These are phyloP conservation scores for Hanseniaspora thailandica DNA, from an alignment of 805 yeast species.

Conservation along the genomic window DNA sequence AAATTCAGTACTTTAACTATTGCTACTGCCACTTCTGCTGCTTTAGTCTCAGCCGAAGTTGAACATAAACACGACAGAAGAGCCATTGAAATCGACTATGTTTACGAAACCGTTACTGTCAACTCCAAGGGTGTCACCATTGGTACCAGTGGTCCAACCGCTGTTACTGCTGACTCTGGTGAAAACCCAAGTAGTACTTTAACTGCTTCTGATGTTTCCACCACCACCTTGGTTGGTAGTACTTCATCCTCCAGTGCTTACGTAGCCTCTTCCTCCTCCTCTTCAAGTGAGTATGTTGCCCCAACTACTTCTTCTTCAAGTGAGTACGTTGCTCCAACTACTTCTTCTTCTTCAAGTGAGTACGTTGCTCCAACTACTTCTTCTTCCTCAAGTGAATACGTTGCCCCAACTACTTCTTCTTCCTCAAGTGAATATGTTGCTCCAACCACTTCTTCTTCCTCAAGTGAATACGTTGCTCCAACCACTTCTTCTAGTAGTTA, in stretches of 20 bases:
- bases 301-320: slow-evolving; percentile 21
- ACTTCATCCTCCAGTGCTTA: slow-evolving; percentile 21
- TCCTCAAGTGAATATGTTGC: slow-evolving; percentile 24
- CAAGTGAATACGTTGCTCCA: slow-evolving; percentile 23
- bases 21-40: slow-evolving; percentile 22
- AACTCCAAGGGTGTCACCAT: slow-evolving; percentile 39
- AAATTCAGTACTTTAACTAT: slow-evolving; percentile 28
- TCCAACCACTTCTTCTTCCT: slow-evolving; percentile 22
- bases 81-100: slow-evolving; percentile 41
- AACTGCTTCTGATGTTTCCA: slow-evolving; percentile 17
- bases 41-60: slow-evolving; percentile 24
- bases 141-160: slow-evolving; percentile 25
- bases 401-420: slow-evolving; percentile 27
- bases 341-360: slow-evolving; percentile 22
- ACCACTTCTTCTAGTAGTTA: slow-evolving; percentile 24
- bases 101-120: slow-evolving; percentile 45
- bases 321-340: slow-evolving; percentile 20
- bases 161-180: slow-evolving; percentile 16
- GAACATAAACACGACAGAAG: slow-evolving; percentile 41
- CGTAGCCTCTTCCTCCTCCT: slow-evolving; percentile 22
- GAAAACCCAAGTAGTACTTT: slow-evolving; percentile 16
- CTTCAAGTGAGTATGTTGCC: slow-evolving; percentile 20
- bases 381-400: slow-evolving; percentile 26
- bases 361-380: slow-evolving; percentile 21
- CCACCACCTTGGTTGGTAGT: slow-evolving; percentile 12